These are phyloP conservation scores for Kwoniella sp. DNA, from an alignment of 768 basidiomycete genomes.

Conservation along the genomic window DNA sequence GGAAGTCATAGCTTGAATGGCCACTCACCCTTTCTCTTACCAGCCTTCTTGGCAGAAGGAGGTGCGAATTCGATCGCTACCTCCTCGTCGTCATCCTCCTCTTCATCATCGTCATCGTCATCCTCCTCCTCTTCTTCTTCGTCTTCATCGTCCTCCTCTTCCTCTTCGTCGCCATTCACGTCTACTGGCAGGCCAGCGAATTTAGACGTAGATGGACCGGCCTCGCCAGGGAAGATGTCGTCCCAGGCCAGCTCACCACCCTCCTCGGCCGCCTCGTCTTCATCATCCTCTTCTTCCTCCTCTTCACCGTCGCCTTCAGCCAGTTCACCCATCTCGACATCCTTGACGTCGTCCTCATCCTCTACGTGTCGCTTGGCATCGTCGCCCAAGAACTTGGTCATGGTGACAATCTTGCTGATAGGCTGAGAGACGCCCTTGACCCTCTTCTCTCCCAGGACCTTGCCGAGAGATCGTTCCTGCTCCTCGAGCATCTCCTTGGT, in stretches of 20 bases:
- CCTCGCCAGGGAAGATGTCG: conserved; percentile 72
- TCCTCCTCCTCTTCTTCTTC: conserved; percentile 43
- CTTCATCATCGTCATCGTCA: conserved; percentile 45
- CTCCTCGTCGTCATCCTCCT: conserved; percentile 49
- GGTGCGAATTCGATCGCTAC: conserved; percentile 27
- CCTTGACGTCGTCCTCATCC: conserved; percentile 45
- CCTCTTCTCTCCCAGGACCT: conserved; percentile 58
- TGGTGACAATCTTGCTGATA: conserved; percentile 81
- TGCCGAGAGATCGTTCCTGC: conserved; percentile 63
- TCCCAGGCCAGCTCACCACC: conserved; percentile 70
- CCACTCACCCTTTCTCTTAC: conserved; percentile 44
- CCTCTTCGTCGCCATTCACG: conserved; percentile 53
- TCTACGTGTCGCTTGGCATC: conserved; percentile 69
- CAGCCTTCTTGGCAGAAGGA: conserved; percentile 36
- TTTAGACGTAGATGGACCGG: conserved; percentile 59
- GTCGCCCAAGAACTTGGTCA: conserved; percentile 81
- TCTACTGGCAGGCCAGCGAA: conserved; percentile 41
- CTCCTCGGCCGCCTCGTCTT: conserved; percentile 53
- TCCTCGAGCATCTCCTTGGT: conserved; percentile 60
- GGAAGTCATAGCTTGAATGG: too few species aligned
- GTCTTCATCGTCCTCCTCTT: conserved; percentile 39
- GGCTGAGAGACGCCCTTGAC: conserved; percentile 78
- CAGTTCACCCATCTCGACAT: conserved; percentile 52
- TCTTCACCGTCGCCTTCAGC: conserved; percentile 45
- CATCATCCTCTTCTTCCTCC: conserved; percentile 58